A percentile compares a stretch with the other conserved stretches of the same genome.
Evolutionary conservation across 2,329 filamentous ascomycete genomes (phyloP).

Genomic region (Cytospora chrysosperma): DNA sequence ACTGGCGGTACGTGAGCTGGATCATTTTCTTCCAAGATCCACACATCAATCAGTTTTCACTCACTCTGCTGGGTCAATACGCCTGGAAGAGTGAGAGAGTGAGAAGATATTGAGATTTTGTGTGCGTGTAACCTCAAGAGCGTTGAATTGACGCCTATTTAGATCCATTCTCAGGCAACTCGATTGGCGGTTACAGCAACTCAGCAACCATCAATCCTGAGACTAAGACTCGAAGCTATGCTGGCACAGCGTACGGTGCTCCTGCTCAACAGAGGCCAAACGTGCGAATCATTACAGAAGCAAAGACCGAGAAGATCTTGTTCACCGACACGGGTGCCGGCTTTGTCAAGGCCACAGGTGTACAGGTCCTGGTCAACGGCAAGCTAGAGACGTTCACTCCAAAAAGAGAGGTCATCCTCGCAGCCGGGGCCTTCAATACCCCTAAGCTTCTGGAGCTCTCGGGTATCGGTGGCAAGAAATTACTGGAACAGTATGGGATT

Average conservation of each 20-base stretch:
- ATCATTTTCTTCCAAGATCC: no score
- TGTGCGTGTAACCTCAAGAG: background rate
- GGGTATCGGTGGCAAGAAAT: slow-evolving; percentile 19
- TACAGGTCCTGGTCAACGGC: slow-evolving; percentile 23
- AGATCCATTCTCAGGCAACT: slow-evolving; percentile 29
- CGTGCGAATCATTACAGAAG: slow-evolving; percentile 24
- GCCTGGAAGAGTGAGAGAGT: no score
- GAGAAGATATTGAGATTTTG: no score
- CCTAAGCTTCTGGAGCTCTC: slow-evolving; percentile 29
- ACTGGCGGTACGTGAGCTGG: slow-evolving; percentile 25
- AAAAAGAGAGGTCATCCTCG: slow-evolving; percentile 25
- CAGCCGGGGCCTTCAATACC: slow-evolving; percentile 25
- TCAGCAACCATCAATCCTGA: slow-evolving; percentile 26
- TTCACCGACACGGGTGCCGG: slow-evolving; percentile 18
- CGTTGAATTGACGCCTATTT: background rate
- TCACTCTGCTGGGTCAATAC: no score
- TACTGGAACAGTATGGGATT: background rate
- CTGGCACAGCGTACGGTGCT: slow-evolving; percentile 25
- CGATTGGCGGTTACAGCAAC: slow-evolving; percentile 29
- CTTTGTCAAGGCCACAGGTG: slow-evolving; percentile 19
- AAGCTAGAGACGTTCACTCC: slow-evolving; percentile 20
- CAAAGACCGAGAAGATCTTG: slow-evolving; percentile 18
- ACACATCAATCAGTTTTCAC: no score
- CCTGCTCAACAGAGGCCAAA: slow-evolving; percentile 25
- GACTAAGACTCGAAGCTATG: slow-evolving; percentile 27